Evolutionary conservation across 1,284 basidiomycete genomes (phyloP), one percentile per base, ranked within the genome.

Genomic region (Ganoderma meredithae): DNA sequence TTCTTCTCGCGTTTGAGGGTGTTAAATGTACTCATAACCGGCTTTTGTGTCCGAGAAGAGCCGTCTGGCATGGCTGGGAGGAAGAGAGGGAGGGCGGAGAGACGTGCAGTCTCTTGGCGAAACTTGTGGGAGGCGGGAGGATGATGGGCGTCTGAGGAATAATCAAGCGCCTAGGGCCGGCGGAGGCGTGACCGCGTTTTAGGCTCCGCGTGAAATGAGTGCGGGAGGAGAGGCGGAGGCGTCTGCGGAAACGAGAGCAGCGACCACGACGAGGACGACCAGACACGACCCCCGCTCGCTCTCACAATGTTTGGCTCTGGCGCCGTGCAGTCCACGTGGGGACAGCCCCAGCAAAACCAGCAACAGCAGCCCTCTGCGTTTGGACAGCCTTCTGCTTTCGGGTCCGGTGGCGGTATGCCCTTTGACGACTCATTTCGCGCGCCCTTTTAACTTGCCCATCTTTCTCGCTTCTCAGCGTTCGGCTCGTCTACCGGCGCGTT

Each of bases 1-100:
- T 86, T 82, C 13, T 90, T 84, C 82, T 99, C 96, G 67, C 96
- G 89, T 53, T 86, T 85, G 62, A 99, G 85, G 1, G 97, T 99
- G 76, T 92, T 87, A 80, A 99, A 99, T 0, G 91, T 92, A 64
- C 78, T 75, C 64, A 74, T 76, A 1, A 67, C 67, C n/a, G 70
- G 65, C 63, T 63, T 60, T 36, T 67, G 31, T 43, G 72, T 61
- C 22, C 63, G 68, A 40, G 74, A 69, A 6, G 76, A 76, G 40
- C 75, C 77, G 76, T 79, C 79, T 31, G 79, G 77, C 84, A 85
- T 85, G 53, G 68, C 66, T 59, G 67, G 60, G 67, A 60, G 58
- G 31, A 55, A 39, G 62, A 60, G 27, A 52, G 39, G 52, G 47
- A 33, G 33, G 56, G 15, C 31, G 5, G 47, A 10, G 53, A 63